Evolutionary conservation across 139 green algal species (phyloP), one percentile per base, ranked within the genome.

Genomic region (Coelastrella sp.): DNA sequence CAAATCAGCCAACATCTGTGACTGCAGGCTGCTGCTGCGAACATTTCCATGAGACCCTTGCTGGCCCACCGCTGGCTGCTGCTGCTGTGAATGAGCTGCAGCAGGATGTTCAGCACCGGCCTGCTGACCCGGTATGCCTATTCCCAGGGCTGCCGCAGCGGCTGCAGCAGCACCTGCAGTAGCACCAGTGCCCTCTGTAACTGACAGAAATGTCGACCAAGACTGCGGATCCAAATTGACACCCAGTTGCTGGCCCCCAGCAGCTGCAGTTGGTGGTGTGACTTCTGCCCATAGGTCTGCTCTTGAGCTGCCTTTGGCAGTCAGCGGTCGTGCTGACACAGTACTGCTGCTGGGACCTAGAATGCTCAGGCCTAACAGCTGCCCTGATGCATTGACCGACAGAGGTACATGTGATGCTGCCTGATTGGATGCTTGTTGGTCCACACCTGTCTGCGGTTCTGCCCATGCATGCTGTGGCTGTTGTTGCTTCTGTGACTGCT

Each of bases 1-100:
- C 61, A 91, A n/a, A 58, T 91, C 87, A 64, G 61, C 22, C 77
- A 91, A 78, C 87, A 91, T 91, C 65, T 91, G 87, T 5, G 78
- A 60, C 23, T 78, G 64, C 65, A 68, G n/a, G 73, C 32, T 61
- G 60, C 77, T 79, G 64, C 5, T 73, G 22, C 10, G 17, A 68
- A 57, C 23, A 57, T 7, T 17, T 56, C 60, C 5, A 11, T 65
- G 54, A n/a, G 4, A 20, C 7, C 4, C 54, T 73, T 47, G 77
- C 47, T 65, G 58, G 16, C n/a, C 60, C 59, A 64, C 61, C 85
- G 86, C 59, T 79, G n/a, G 75, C 76, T 79, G 76, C 73, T 79
- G 85, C 85, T 89, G 85, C 85, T 79, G 73, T 73, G 58, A 74
- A 17, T 89, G 71, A 58, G 6, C 73, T 84, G 73, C 85, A 77